Evolutionary conservation across 805 yeast species (phyloP), one percentile per base, ranked within the genome.

Genomic region (Candida stauntonica): DNA sequence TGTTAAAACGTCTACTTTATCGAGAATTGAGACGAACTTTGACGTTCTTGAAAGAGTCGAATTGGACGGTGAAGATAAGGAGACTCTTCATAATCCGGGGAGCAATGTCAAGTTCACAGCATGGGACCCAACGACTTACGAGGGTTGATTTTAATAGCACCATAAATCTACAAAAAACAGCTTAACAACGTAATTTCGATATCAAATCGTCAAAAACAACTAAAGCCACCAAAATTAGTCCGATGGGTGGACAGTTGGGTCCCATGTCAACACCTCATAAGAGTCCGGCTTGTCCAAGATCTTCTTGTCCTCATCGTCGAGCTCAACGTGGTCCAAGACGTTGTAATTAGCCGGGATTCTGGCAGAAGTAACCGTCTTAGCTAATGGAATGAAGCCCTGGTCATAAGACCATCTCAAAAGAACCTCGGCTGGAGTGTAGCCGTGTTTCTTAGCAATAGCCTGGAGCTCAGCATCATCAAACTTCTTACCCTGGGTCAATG

Each of bases 41-140:
- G 73, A 74, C 47, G 78, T 79, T 23, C 71, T 66, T 52, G 68
- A 68, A 23, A 77, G 31, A 7, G 48, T 79, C 45, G 64, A 63
- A 35, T 52, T 76, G 21, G 55, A 64, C 3, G 60, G 56, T 5
- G 67, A 62, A 17, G 78, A 75, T 33, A 58, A 68, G 41, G 47
- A 54, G 15, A 36, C 43, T 15, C 44, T 76, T 35, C 72, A 70
- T 37, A 73, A 70, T 40, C 80, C 80, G 0, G 55, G 66, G 5
- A 31, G 34, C 72, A 72, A 4, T 74, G 79, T 47, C 82, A 79
- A 43, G 82, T 83, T 11, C 77, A 16, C 83, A 2, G 83, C 77
- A 50, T 80, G 86, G 86, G 86, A 80, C 31, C 50, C 48, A 33
- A 44, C 45, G n/a, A 27, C 27, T 7, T 38, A 42, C 18, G 33